Base-by-base conservation (phyloP, 108 stramenopile species). In the Thalassiosira profunda region DNA sequence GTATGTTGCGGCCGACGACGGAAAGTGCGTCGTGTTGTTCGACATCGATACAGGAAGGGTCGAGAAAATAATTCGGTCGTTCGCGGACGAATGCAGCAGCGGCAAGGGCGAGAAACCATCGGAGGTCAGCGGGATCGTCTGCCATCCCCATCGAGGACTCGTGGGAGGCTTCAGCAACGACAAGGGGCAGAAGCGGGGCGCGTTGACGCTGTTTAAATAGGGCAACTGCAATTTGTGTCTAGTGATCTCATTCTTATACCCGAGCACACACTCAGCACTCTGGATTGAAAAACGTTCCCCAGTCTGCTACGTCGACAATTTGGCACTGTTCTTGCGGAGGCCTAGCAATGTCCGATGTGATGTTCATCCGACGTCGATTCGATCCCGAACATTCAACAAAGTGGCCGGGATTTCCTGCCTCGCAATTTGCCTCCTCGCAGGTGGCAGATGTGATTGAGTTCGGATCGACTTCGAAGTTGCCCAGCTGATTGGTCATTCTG, bases 171-270 rank as follows among this genome's bases (percentile, higher is more conserved):
- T 74, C 76, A 86, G 85, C 67, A 90, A 86, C 67, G 86, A 90
- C 74, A 92, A 90, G 76, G 63, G 68, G 4, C 88, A 84, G 60
- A 91, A 87, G 66, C 76, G 84, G 45, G 93, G 93, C 20, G 47
- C 80, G 9, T 61, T 92, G 48, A 77, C 86, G 28, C 52, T 93
- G 17, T 93, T 89, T 89, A 93, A 93, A 60, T 93, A 66, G n/a
- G n/a, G n/a, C n/a, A n/a, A n/a, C n/a, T n/a, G n/a, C n/a, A n/a
- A n/a, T n/a, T n/a, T n/a, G n/a, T n/a, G n/a, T n/a, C n/a, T n/a
- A n/a, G n/a, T n/a, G n/a, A n/a, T n/a, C n/a, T n/a, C n/a, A n/a
- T n/a, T n/a, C n/a, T n/a, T n/a, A n/a, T n/a, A n/a, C n/a, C n/a
- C n/a, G n/a, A n/a, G n/a, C n/a, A n/a, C n/a, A n/a, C n/a, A n/a